Evolutionary conservation across 768 basidiomycete species (phyloP).

Genomic region (Baorangia bicolor): DNA sequence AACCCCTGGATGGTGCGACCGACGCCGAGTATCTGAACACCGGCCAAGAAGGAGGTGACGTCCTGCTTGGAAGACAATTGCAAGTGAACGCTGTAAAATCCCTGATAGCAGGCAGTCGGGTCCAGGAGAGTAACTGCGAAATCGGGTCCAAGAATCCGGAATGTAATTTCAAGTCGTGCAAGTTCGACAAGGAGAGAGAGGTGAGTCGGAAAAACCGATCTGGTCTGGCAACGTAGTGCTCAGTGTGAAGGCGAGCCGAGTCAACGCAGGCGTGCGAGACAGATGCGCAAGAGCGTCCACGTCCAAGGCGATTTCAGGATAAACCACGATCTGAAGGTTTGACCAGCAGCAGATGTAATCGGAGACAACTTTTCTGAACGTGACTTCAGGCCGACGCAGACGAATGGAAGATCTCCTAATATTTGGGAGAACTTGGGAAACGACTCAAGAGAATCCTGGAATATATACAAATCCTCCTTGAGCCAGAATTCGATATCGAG

Average conservation of each 20-base stretch:
- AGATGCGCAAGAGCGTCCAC: neutral
- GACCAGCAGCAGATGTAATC: neutral
- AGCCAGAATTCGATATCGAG: too few species aligned
- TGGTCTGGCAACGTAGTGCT: neutral
- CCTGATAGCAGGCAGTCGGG: neutral
- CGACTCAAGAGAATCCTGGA: neutral
- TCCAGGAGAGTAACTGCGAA: neutral
- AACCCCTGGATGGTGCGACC: neutral
- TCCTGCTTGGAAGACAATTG: neutral
- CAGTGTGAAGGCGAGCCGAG: neutral
- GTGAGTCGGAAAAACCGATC: neutral
- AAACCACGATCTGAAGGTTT: neutral
- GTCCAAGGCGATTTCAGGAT: neutral
- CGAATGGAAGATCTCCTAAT: neutral
- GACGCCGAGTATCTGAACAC: neutral
- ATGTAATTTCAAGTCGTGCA: neutral
- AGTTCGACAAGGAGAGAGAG: neutral
- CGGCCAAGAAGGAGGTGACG: neutral
- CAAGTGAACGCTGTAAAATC: fast-evolving
- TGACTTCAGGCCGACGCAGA: too few species aligned
- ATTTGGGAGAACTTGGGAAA: neutral
- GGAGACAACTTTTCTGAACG: neutral
- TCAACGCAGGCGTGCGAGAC: neutral
- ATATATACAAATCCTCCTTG: neutral
- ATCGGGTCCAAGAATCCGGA: neutral